Base-by-base conservation (phyloP, 1,284 basidiomycete genomes). In the Apiotrichum montevideense region DNA sequence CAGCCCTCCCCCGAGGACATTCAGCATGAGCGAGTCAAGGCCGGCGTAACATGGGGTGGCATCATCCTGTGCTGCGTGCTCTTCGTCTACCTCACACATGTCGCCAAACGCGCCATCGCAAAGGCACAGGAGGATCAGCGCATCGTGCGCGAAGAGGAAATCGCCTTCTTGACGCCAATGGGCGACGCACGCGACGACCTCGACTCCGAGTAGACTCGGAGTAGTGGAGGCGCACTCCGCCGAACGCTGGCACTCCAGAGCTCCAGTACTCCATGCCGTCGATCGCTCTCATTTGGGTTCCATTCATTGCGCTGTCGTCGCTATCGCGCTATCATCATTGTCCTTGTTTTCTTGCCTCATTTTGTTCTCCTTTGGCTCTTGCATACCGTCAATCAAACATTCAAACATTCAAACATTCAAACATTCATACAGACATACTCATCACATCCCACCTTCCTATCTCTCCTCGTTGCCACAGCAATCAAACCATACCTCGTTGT, bases 41-140 rank as follows among this genome's bases (percentile, higher is more conserved):
- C 65, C 32, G 65, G 63, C 56, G 62, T 68, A 21, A 74, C 72
- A 11, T 71, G 70, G 67, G 63, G 63, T 29, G 72, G 72, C 6
- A 68, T 74, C 29, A 52, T 62, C 5, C 71, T 80, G 6, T 80
- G 79, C 64, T 61, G 78, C 33, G 73, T 68, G 10, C 71, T 80
- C 42, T 80, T 81, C 65, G 64, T 79, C 52, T 81, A 81, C 63
- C 70, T 81, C 15, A 75, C 79, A 15, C 69, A 73, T 56, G 70
- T 79, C 2, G 78, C 80, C 29, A 73, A 77, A 43, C 69, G 66
- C 47, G 79, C 79, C 9, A 54, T 74, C 50, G 61, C 57, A 15
- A 61, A 63, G 46, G 72, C 70, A 1, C 71, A 74, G 57, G 62
- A 57, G 29, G 68, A 65, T 41, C 64, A 66, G 58, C 40, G 48